phyloP scores from a whole-genome alignment of 2,329 filamentous ascomycete genomes.

The Paracoccidioides brasiliensis region DNA sequence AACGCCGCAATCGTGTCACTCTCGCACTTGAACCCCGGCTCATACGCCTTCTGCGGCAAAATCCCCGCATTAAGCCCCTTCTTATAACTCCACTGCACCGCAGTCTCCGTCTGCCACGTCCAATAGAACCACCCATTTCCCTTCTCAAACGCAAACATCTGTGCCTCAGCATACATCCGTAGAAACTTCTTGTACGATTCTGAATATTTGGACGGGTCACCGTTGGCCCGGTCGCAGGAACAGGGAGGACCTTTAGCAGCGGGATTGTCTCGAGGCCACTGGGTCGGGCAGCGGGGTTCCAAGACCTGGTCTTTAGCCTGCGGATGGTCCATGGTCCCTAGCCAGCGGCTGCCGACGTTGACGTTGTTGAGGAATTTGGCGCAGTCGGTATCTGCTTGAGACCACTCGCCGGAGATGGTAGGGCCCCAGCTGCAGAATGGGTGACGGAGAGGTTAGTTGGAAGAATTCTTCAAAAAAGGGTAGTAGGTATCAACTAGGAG shows the following conservation, averaged over 20 bases:
- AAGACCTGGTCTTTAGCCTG: constrained; percentile 43
- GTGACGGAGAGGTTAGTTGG: constrained; percentile 2
- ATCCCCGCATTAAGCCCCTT: constrained; percentile 64
- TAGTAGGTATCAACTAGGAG: background rate
- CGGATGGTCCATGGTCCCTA: constrained; percentile 59
- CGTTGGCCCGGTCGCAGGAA: constrained; percentile 63
- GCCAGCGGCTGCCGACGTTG: constrained; percentile 77
- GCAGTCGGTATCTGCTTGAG: constrained; percentile 94
- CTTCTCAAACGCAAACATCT: constrained; percentile 88
- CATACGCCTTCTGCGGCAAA: constrained; percentile 61
- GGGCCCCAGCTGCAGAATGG: constrained; percentile 54
- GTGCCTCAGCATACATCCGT: constrained; percentile 80
- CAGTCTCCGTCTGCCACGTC: constrained; percentile 87
- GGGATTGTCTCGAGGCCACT: constrained; percentile 33
- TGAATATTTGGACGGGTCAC: constrained; percentile 54
- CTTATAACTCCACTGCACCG: constrained; percentile 72
- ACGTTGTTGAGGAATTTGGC: constrained; percentile 79
- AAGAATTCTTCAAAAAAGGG: background rate
- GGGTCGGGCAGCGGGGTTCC: constrained; percentile 59
- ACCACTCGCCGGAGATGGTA: constrained; percentile 93
- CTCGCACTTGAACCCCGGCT: constrained; percentile 56
- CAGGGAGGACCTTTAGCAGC: constrained; percentile 36
- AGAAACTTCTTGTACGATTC: constrained; percentile 72
- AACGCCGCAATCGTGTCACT: constrained; percentile 29
- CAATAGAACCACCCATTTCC: constrained; percentile 99